phyloP scores from a whole-genome alignment of 1,284 basidiomycete genomes.

The Dichomitus squalens region DNA sequence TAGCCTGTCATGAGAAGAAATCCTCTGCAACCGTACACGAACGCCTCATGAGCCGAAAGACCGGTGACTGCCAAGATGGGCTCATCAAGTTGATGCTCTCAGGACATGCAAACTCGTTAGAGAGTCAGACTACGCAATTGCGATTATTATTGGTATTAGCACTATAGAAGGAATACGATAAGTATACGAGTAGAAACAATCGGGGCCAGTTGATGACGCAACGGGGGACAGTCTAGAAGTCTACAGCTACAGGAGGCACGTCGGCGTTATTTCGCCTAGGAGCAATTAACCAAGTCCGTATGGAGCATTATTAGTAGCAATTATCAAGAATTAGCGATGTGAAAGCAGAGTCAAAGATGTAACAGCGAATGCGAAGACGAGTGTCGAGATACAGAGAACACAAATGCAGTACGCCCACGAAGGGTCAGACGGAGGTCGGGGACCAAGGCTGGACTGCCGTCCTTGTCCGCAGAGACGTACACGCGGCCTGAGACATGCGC shows the following conservation, averaged over 20 bases:
- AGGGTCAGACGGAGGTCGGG: background rate
- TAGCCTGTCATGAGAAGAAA: too few relatives aligned
- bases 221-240: background rate
- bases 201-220: background rate
- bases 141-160: too few relatives aligned
- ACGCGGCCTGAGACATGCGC: background rate
- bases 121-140: too few relatives aligned
- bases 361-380: slow-evolving; percentile 5
- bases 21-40: too few relatives aligned
- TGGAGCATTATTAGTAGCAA: background rate
- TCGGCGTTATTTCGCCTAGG: slow-evolving; percentile 14
- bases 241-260: slow-evolving; percentile 21
- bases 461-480: background rate
- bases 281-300: background rate
- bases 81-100: too few relatives aligned
- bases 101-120: too few relatives aligned
- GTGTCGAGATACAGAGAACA: background rate
- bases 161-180: background rate
- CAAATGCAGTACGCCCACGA: slow-evolving; percentile 7
- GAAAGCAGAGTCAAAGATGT: slow-evolving; percentile 13
- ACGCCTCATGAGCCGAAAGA: too few relatives aligned
- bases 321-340: background rate
- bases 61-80: too few relatives aligned
- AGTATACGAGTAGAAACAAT: background rate
- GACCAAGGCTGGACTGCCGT: background rate